phyloP scores from a whole-genome alignment of 2,329 filamentous ascomycete species.

The Paecilomyces fulvus region DNA sequence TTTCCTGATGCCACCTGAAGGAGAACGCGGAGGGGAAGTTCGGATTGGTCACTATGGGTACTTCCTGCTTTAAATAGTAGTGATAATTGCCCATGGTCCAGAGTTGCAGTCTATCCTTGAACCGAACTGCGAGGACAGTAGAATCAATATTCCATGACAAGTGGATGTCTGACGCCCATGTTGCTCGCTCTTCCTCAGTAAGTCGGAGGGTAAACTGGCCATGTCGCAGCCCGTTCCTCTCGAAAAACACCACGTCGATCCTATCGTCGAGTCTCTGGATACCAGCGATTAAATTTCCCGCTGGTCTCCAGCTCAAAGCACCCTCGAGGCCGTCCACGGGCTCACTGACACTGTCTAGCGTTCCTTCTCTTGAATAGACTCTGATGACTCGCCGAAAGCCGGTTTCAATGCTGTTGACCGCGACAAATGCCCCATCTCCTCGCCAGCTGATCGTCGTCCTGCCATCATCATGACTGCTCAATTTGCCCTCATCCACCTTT shows the following conservation, averaged over 20 bases:
- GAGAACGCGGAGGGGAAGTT: constrained; percentile 15
- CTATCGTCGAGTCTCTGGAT: constrained; percentile 62
- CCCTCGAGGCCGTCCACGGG: constrained; percentile 87
- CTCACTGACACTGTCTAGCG: constrained; percentile 87
- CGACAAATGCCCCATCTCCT: constrained; percentile 85
- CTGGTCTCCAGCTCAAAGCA: constrained; percentile 81
- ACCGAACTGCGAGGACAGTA: constrained; percentile 74
- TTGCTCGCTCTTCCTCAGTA: constrained; percentile 49
- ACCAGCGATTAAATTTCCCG: constrained; percentile 82
- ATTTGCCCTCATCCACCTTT: constrained; percentile 71
- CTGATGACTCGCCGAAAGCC: constrained; percentile 68
- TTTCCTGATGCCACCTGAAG: constrained; percentile 74
- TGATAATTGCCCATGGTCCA: constrained; percentile 98
- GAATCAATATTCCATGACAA: constrained; percentile 90
- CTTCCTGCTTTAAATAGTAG: constrained; percentile 93
- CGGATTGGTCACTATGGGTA: constrained; percentile 39
- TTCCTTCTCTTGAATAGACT: constrained; percentile 83
- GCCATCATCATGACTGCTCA: constrained; percentile 66
- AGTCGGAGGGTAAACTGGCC: constrained; percentile 79
- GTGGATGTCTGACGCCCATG: constrained; percentile 50
- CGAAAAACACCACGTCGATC: constrained; percentile 88
- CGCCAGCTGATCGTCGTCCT: constrained; percentile 77
- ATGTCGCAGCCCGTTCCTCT: constrained; percentile 94
- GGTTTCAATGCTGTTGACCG: constrained; percentile 69
- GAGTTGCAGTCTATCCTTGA: constrained; percentile 68